A percentile compares a stretch with the other conserved stretches of the same genome.
phyloP scores from a whole-genome alignment of 2,329 filamentous ascomycete genomes.

The Corinectria fuckeliana region DNA sequence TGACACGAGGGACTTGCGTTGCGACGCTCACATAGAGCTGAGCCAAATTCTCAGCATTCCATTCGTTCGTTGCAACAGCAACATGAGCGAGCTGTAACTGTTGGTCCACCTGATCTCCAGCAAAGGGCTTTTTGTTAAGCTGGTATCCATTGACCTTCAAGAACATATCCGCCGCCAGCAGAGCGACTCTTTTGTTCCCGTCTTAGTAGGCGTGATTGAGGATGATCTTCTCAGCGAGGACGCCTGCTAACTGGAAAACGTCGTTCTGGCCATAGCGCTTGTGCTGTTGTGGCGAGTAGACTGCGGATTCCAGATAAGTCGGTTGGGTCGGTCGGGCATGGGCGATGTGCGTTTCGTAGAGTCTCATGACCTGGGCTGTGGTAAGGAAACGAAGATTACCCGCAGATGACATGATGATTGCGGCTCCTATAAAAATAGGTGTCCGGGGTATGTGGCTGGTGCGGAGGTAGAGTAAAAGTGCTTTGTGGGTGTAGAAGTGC shows the following conservation, averaged over 20 bases:
- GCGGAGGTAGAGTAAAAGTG: no score
- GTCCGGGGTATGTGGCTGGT: no score
- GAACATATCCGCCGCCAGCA: constrained; percentile 29
- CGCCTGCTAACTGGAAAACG: constrained; percentile 27
- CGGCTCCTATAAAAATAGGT: no score
- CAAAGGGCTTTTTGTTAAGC: constrained; percentile 13
- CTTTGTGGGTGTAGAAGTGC: no score
- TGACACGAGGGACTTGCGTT: no score
- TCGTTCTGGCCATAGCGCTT: constrained; percentile 25
- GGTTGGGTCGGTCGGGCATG: constrained; percentile 15
- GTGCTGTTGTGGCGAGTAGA: constrained; percentile 23
- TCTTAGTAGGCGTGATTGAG: constrained; percentile 32
- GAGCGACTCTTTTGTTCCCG: constrained; percentile 29
- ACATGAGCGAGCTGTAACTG: constrained; percentile 22
- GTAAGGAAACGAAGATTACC: constrained; percentile 29
- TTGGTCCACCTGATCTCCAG: no score
- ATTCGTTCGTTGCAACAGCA: constrained; percentile 15
- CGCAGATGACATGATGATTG: no score
- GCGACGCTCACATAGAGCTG: no score
- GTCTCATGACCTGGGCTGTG: constrained; percentile 13
- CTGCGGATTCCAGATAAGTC: constrained; percentile 22
- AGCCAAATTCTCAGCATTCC: no score
- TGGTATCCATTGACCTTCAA: constrained; percentile 30
- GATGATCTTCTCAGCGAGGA: constrained; percentile 30
- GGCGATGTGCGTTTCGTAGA: constrained; percentile 12